Conservation (phyloP, 1,284 basidiomycete genomes). For the Exobasidium rhododendri region DNA sequence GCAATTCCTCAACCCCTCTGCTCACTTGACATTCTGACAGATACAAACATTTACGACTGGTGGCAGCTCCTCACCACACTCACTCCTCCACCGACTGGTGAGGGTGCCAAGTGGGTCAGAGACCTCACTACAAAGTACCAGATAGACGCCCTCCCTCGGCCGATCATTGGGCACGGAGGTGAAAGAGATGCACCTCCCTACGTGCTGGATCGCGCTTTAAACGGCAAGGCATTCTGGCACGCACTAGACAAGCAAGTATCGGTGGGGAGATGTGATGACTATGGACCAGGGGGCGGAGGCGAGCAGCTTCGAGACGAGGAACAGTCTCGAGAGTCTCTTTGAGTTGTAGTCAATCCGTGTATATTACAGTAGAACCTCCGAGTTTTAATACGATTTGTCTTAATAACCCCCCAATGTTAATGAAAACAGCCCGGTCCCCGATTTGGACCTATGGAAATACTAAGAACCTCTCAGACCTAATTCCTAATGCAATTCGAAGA, state of each 20-base stretch:
- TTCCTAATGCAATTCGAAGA: too few species aligned
- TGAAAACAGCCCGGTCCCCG: too few species aligned
- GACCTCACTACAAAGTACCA: slow-evolving; percentile 14
- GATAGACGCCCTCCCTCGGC: slow-evolving; percentile 16
- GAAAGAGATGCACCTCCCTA: not conserved
- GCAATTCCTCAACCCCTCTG: not conserved
- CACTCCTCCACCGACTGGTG: not conserved
- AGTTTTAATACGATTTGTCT: too few species aligned
- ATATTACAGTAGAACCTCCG: too few species aligned
- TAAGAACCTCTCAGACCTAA: too few species aligned
- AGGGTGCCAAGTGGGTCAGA: slow-evolving; percentile 13
- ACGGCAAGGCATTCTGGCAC: slow-evolving; percentile 20
- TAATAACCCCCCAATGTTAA: too few species aligned
- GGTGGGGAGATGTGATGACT: slow-evolving; percentile 16
- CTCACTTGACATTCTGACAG: slow-evolving; percentile 1
- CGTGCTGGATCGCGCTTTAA: slow-evolving; percentile 19
- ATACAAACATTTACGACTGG: slow-evolving; percentile 23
- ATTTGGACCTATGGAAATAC: too few species aligned
- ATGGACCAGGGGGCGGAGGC: not conserved
- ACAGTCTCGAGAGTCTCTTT: not conserved
- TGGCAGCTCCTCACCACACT: slow-evolving; percentile 20
- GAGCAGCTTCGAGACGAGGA: too few species aligned
- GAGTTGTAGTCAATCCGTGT: too few species aligned
- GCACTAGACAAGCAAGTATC: slow-evolving; percentile 9
- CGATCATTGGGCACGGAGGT: not conserved